Evolutionary conservation across 2,329 filamentous ascomycete species (phyloP).

Genomic region (Penicillium nordicum): DNA sequence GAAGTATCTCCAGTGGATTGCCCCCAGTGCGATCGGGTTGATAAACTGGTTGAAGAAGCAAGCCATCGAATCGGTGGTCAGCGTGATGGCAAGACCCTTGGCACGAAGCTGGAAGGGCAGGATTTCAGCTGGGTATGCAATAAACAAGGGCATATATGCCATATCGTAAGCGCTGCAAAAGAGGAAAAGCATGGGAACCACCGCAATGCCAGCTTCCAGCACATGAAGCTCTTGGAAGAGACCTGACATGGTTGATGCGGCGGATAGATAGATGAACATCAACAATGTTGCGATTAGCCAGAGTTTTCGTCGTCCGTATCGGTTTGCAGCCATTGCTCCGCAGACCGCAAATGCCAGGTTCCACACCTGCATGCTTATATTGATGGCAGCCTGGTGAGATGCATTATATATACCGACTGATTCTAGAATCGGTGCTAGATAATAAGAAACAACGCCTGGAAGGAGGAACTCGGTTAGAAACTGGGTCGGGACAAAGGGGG

Average conservation of each 20-base stretch:
- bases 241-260: conserved; percentile 16
- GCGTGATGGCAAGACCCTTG: conserved; percentile 22
- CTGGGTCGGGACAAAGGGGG: background rate
- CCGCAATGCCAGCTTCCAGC: conserved; percentile 24
- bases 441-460: conserved; percentile 23
- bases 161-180: conserved; percentile 21
- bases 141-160: conserved; percentile 19
- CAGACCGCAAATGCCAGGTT: conserved; percentile 7
- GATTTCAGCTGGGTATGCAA: conserved; percentile 22
- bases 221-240: conserved; percentile 18
- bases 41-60: conserved; percentile 41
- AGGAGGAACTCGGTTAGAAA: background rate
- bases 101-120: conserved; percentile 21
- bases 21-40: conserved; percentile 41
- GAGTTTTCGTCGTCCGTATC: conserved; percentile 13
- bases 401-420: conserved; percentile 19
- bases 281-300: conserved; percentile 14
- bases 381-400: conserved; percentile 13
- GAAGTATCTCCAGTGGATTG: conserved; percentile 42
- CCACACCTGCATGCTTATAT: conserved; percentile 15
- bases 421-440: conserved; percentile 18
- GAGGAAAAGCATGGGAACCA: conserved; percentile 25
- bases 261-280: conserved; percentile 18
- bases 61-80: conserved; percentile 23
- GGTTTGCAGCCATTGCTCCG: conserved; percentile 7